Percentiles rank a stretch among this genome's conserved stretches.
phyloP scores from a whole-genome alignment of 2,329 filamentous ascomycete genomes.

The Epichloe scottii region DNA sequence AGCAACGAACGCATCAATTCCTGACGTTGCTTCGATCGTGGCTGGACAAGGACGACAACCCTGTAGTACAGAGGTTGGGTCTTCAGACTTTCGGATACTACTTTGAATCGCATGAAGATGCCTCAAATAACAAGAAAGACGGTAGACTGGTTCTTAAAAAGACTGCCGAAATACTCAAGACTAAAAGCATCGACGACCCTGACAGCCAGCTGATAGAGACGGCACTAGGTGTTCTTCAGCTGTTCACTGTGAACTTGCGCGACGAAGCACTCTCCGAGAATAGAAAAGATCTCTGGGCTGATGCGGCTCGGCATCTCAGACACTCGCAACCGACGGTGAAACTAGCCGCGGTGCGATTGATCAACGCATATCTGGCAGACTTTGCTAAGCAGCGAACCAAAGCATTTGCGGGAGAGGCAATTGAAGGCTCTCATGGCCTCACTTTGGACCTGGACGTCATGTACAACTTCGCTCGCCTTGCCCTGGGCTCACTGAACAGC shows the following conservation, averaged over 20 bases:
- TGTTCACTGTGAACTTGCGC: conserved; percentile 56
- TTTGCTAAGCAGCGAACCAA: conserved; percentile 50
- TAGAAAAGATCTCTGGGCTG: conserved; percentile 56
- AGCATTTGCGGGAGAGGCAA: conserved; percentile 38
- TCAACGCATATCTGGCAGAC: conserved; percentile 69
- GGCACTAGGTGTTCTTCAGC: conserved; percentile 54
- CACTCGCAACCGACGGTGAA: conserved; percentile 66
- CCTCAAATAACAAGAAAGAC: conserved; percentile 52
- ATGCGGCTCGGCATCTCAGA: conserved; percentile 54
- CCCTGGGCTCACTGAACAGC: conserved; percentile 44
- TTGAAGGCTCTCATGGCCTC: conserved; percentile 61
- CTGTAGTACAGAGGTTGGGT: conserved; percentile 57
- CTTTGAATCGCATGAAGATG: conserved; percentile 55
- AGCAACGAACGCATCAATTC: conserved; percentile 58
- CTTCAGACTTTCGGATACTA: conserved; percentile 75
- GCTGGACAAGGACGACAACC: conserved; percentile 63
- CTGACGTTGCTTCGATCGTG: conserved; percentile 59
- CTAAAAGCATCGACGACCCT: conserved; percentile 37
- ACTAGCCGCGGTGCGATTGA: conserved; percentile 58
- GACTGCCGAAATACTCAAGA: conserved; percentile 38
- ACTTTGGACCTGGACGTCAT: conserved; percentile 53
- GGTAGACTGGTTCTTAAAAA: conserved; percentile 47
- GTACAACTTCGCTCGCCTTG: conserved; percentile 40
- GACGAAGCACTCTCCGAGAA: conserved; percentile 46
- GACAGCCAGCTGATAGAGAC: conserved; percentile 66